Evolutionary conservation across 1,284 basidiomycete species (phyloP).

Genomic region (Trichosporon asahii): DNA sequence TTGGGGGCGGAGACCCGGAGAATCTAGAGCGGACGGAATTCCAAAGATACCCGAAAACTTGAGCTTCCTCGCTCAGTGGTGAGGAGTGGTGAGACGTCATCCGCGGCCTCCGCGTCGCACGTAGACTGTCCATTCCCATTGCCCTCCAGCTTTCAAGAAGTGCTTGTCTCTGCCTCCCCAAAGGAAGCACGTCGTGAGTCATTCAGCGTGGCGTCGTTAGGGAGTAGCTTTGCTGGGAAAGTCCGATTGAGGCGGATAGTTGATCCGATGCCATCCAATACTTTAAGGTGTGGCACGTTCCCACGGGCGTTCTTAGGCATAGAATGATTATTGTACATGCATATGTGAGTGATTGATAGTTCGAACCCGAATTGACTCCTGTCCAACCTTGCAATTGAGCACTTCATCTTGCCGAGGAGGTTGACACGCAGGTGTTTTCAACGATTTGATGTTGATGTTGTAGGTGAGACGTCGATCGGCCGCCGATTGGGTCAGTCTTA

Average conservation of each 20-base stretch:
- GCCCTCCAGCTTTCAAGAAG: background rate
- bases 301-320: background rate
- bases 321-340: slow-evolving; percentile 3
- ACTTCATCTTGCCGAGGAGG: slow-evolving; percentile 40
- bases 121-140: background rate
- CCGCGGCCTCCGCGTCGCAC: background rate
- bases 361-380: background rate
- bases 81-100: background rate
- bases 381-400: slow-evolving; percentile 38
- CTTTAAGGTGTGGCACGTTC: background rate
- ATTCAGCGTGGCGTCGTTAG: background rate
- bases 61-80: background rate
- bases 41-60: background rate
- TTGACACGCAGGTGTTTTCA: background rate
- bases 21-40: background rate
- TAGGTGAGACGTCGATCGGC: too few relatives aligned
- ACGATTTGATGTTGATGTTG: background rate
- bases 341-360: background rate
- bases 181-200: background rate
- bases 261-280: background rate
- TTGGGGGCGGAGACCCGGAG: background rate
- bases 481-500: slow-evolving; percentile 9
- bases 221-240: background rate
- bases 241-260: background rate
- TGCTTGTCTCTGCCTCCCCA: background rate